Conservation (phyloP, 2,329 filamentous ascomycete genomes). For the Sarocladium oryzae region DNA sequence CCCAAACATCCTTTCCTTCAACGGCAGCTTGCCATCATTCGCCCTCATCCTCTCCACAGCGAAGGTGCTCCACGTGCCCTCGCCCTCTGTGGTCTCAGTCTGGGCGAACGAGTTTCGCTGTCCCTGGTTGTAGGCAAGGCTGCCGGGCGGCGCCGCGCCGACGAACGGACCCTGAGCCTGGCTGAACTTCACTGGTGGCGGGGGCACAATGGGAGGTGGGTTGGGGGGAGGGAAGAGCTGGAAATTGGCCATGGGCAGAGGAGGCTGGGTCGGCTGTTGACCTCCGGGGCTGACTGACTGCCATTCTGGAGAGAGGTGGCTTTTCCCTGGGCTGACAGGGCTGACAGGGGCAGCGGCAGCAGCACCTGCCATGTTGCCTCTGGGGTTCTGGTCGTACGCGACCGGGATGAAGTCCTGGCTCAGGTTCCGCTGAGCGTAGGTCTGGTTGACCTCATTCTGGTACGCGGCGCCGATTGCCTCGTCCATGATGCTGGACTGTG, state of each 20-base stretch:
- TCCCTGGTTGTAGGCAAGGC: background rate
- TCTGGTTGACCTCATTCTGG: background rate
- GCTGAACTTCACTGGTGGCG: background rate
- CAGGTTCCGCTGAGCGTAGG: background rate
- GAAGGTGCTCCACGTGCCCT: constrained; percentile 5
- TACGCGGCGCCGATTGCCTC: constrained; percentile 6
- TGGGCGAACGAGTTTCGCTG: background rate
- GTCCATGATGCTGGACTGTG: constrained; percentile 6
- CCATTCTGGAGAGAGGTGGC: background rate
- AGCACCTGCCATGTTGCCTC: background rate
- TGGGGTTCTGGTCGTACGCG: background rate
- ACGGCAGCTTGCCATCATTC: background rate
- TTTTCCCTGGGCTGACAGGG: background rate
- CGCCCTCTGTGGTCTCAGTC: background rate
- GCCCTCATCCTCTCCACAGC: constrained; percentile 4
- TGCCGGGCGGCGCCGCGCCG: background rate
- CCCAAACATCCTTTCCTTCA: constrained; percentile 3
- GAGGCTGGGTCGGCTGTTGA: background rate
- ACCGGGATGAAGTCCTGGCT: background rate
- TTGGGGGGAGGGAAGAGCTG: background rate
- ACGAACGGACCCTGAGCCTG: background rate
- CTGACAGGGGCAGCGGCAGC: background rate
- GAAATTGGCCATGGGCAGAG: background rate
- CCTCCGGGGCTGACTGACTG: background rate
- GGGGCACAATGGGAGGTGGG: background rate